Evolutionary conservation across 1,139 yeast species (phyloP), one percentile per base, ranked within the genome.

Genomic region (Blastobotrys proliferans): DNA sequence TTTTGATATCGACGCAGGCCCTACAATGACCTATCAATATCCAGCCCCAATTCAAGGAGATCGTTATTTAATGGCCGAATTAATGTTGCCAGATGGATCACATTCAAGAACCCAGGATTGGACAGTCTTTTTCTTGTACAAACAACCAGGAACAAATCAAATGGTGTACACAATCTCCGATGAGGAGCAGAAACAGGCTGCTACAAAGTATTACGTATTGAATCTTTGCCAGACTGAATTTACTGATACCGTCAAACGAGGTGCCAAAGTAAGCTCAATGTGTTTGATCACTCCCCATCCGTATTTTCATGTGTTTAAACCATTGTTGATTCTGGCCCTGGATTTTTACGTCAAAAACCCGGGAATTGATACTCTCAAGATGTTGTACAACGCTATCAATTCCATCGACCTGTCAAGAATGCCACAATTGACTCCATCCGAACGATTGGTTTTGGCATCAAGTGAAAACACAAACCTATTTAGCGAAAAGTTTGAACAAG

Each of bases 51-150:
- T 76, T 13, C 76, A 77, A 2, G 79, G 79, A 5, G 70, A 72
- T 48, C 50, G 53, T 35, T 53, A 51, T 38, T 41, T 55, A 20
- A 54, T 58, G 55, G 81, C 83, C 0, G 84, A 79, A 56, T 66
- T 79, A 38, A 76, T 79, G 80, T 63, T 79, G 33, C 85, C 85
- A 0, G 85, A 79, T 55, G 83, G 78, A 56, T 75, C 77, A 37
- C 84, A 79, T 56, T 74, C 72, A 44, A 60, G 84, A 37, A 67
- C 67, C 24, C 82, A 79, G 54, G 85, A 79, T 60, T 79, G 71
- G 67, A 78, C 84, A 4, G 63, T 78, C 24, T 77, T 78, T 50
- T 63, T 78, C 45, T 64, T 79, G 30, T 76, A 73, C 57, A 58
- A 69, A 44, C 54, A 50, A 36, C 45, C 45, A 13, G 53, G 51